Evolutionary conservation across 352 stramenopile species (phyloP), one percentile per base, ranked within the genome.

Genomic region (Phytopythium vexans): DNA sequence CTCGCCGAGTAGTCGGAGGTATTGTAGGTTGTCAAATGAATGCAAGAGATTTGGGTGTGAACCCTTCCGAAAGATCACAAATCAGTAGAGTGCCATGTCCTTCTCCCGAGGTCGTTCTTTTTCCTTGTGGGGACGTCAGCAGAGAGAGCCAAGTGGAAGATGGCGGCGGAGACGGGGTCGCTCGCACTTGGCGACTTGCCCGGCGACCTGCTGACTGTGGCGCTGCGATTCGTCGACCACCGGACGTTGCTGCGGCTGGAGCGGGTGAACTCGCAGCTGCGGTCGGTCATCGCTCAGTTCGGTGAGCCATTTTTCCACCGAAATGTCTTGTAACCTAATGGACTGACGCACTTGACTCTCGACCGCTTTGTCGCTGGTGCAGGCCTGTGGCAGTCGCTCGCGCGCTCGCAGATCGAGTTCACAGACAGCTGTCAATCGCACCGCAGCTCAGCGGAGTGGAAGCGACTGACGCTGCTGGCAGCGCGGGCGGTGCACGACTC

Each of bases 211-310:
- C 54, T 84, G 27, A 63, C 54, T 34, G 56, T 66, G 14, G 64
- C 41, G 56, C 65, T 84, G 44, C 68, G 66, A 44, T 84, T 82
- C 49, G 56, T 48, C 0, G 71, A 82, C 51, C 49, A 73, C 38
- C 38, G 12, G 42, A 49, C 52, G 58, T 56, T 84, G 42, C 54
- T 76, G 59, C 54, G 37, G 3, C 56, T 82, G 14, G 72, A 80
- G 50, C 47, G 41, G 14, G 50, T 60, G 14, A 65, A 48, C 16
- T 33, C 36, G 31, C 43, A 12, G 14, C 8, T 66, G 44, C 56
- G 43, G 21, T 55, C 59, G 27, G 57, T 44, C 16, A 56, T 74
- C 12, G 33, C 56, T 33, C 56, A 52, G 35, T 54, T 62, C 14
- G 50, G 51, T 70, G 42, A 36, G 58, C 16, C 11, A 41, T 12